Conservation (phyloP, 805 yeast species). For the Zygosaccharomyces gambellarensis region DNA sequence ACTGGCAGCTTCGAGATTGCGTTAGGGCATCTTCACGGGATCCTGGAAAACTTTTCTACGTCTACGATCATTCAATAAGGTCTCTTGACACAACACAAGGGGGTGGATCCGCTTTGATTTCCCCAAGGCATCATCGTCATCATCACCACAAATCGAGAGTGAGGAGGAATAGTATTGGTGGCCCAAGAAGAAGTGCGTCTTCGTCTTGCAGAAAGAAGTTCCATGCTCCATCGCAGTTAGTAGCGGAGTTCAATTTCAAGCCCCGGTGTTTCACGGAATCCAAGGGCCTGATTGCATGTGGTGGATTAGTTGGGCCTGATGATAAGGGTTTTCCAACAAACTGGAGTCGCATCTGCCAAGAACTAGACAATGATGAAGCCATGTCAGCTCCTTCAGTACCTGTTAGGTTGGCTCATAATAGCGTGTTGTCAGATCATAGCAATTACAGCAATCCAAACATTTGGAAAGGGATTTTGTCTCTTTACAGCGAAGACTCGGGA, state of each 20-base stretch:
- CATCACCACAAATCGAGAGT: constrained; percentile 6
- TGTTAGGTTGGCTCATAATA: constrained; percentile 29
- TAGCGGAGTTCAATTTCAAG: constrained; percentile 52
- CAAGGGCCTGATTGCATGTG: constrained; percentile 50
- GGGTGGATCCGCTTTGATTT: background rate
- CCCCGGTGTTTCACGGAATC: constrained; percentile 67
- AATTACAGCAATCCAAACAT: constrained; percentile 30
- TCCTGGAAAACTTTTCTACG: constrained; percentile 50
- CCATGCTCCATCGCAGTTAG: constrained; percentile 30
- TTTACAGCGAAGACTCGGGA: constrained; percentile 46
- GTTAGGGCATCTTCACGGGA: constrained; percentile 46
- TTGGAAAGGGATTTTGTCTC: constrained; percentile 49
- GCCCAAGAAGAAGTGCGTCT: constrained; percentile 2
- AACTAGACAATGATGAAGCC: constrained; percentile 13
- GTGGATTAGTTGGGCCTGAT: constrained; percentile 44
- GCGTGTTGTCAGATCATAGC: constrained; percentile 26
- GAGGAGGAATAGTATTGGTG: constrained; percentile 11
- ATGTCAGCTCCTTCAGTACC: constrained; percentile 23
- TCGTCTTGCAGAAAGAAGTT: constrained; percentile 1
- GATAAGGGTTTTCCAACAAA: constrained; percentile 31
- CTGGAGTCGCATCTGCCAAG: constrained; percentile 22
- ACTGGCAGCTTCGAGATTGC: constrained; percentile 83
- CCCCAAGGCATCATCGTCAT: constrained; percentile 2
- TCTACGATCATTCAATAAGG: constrained; percentile 51
- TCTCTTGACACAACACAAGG: constrained; percentile 36